Evolutionary conservation across 441 rosid species (phyloP).

Genomic region (Gossypium aridum): DNA sequence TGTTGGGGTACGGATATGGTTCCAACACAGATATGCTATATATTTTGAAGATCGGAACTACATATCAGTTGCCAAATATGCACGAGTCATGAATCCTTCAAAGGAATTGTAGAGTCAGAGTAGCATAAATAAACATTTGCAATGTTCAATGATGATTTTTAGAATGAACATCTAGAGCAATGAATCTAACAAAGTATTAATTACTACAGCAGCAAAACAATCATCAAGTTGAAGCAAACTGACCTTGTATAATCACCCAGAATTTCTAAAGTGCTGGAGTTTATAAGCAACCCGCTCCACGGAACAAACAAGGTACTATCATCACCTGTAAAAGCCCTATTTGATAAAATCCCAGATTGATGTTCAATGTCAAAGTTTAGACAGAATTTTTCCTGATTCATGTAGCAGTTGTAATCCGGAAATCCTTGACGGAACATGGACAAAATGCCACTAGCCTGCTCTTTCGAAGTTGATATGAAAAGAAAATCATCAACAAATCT

Average conservation of each 20-base stretch:
- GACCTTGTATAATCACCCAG: conserved; percentile 90
- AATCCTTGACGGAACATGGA: conserved; percentile 52
- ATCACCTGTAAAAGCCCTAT: conserved; percentile 39
- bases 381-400: conserved; percentile 70
- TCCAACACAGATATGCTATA: background rate
- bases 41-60: background rate
- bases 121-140: background rate
- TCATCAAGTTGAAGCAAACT: conserved; percentile 8
- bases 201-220: background rate
- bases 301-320: conserved; percentile 51
- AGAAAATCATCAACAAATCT: conserved; percentile 81
- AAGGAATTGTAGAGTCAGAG: background rate
- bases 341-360: conserved; percentile 27
- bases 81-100: background rate
- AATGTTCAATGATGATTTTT: background rate
- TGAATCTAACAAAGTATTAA: background rate
- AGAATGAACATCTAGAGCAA: background rate
- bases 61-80: background rate
- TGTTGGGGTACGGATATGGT: background rate
- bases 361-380: conserved; percentile 50
- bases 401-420: conserved; percentile 65
- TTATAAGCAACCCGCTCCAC: conserved; percentile 88
- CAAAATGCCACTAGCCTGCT: conserved; percentile 54
- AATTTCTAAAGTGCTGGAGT: conserved; percentile 61
- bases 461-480: conserved; percentile 74